A percentile compares a stretch with the other conserved stretches of the same genome.
These are phyloP conservation scores for Tephrocybe rancida DNA, from an alignment of 768 basidiomycete species.

Conservation along the genomic window DNA sequence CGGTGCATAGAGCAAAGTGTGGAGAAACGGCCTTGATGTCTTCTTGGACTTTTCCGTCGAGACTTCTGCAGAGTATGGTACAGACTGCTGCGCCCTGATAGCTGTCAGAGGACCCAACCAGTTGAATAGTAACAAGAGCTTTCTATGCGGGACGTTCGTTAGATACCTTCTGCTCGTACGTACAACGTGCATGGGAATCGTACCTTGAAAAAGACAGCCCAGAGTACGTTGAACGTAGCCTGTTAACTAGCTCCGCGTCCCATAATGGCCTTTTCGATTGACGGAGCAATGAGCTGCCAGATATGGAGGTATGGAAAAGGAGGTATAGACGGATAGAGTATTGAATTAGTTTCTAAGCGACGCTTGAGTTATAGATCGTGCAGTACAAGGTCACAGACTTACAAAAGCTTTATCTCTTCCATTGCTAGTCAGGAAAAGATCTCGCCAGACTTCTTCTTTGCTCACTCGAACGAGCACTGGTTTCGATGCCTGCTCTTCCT, in stretches of 20 bases:
- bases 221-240: slow-evolving; percentile 62
- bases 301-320: slow-evolving; percentile 62
- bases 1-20: slow-evolving; percentile 75
- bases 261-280: slow-evolving; percentile 47
- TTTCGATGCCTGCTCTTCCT: slow-evolving; percentile 50
- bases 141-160: slow-evolving; percentile 50
- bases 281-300: slow-evolving; percentile 48
- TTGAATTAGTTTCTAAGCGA: slow-evolving; percentile 79
- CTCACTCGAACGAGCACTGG: slow-evolving; percentile 49
- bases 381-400: slow-evolving; percentile 30
- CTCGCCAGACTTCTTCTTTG: slow-evolving; percentile 76
- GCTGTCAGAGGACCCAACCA: slow-evolving; percentile 79
- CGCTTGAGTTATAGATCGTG: not conserved
- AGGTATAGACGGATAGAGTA: slow-evolving; percentile 79
- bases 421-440: slow-evolving; percentile 74
- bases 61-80: slow-evolving; percentile 57
- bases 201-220: slow-evolving; percentile 80
- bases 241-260: slow-evolving; percentile 58
- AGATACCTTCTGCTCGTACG: not conserved
- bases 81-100: slow-evolving; percentile 69
- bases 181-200: not conserved
- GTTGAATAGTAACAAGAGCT: slow-evolving; percentile 80
- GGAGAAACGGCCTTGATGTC: slow-evolving; percentile 64
- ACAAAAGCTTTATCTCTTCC: slow-evolving; percentile 89
- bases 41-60: slow-evolving; percentile 36